These are phyloP conservation scores for Rhodotorula babjevae DNA, from an alignment of 768 basidiomycete genomes.

Conservation along the genomic window DNA sequence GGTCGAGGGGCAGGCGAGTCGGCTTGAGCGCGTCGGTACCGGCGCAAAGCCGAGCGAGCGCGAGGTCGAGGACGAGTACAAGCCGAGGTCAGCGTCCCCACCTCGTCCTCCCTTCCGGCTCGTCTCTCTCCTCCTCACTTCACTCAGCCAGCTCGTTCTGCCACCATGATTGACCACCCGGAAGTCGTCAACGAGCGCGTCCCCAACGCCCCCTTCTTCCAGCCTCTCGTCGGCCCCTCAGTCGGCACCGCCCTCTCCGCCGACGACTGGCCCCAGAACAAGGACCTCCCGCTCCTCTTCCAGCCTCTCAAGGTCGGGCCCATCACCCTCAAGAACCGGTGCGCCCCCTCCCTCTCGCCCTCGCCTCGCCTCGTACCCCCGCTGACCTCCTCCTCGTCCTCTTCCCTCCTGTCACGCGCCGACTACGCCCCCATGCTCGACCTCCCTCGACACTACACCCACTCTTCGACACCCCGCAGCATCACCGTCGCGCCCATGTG, in stretches of 20 bases:
- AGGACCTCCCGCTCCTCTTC: slow-evolving; percentile 59
- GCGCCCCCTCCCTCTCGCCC: slow-evolving; percentile 46
- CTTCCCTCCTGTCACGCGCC: too few relatives aligned
- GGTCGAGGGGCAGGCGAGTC: too few relatives aligned
- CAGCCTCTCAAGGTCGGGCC: slow-evolving; percentile 60
- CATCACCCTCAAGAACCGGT: slow-evolving; percentile 65
- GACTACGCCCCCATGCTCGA: too few relatives aligned
- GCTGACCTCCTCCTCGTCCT: slow-evolving; percentile 52
- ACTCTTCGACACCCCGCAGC: slow-evolving; percentile 49
- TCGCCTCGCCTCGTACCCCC: slow-evolving; percentile 36
- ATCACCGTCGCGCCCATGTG: slow-evolving; percentile 59
- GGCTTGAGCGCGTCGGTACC: too few relatives aligned
- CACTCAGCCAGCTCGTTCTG: neutral
- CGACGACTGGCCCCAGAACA: slow-evolving; percentile 49
- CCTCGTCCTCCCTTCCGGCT: neutral
- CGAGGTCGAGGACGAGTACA: too few relatives aligned
- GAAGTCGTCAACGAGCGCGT: slow-evolving; percentile 1
- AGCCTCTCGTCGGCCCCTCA: slow-evolving; percentile 5
- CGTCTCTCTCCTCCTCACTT: neutral
- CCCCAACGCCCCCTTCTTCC: slow-evolving; percentile 16
- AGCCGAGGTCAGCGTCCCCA: too few relatives aligned
- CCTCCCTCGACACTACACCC: too few relatives aligned
- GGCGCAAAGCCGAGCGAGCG: too few relatives aligned
- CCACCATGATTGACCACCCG: neutral
- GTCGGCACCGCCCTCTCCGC: slow-evolving; percentile 14